phyloP scores from a whole-genome alignment of 176 grass and related monocot genomes.

The Aegilops sharonensis region DNA sequence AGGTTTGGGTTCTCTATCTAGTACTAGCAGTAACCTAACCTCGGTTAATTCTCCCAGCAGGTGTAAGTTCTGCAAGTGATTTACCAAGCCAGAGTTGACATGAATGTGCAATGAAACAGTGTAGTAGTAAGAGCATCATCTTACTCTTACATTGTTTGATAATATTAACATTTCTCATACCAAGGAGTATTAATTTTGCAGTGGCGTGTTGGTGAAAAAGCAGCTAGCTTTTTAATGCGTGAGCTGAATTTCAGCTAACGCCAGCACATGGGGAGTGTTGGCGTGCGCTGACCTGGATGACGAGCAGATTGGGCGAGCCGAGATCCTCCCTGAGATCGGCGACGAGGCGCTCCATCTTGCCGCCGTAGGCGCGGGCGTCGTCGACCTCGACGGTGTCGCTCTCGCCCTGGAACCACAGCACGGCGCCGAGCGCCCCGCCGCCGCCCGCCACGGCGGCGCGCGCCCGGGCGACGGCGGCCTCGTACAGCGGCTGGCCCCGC shows the following conservation, averaged over 20 bases:
- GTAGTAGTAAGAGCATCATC: neutral
- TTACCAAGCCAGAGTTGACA: neutral
- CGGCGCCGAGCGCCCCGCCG: slow-evolving; percentile 59
- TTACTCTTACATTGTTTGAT: neutral
- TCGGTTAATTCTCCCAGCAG: neutral
- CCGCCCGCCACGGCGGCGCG: slow-evolving; percentile 42
- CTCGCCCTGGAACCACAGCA: slow-evolving; percentile 97
- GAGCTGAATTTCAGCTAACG: neutral
- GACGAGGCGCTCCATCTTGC: slow-evolving; percentile 70
- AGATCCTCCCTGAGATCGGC: slow-evolving; percentile 72
- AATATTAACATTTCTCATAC: neutral
- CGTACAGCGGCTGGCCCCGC: slow-evolving; percentile 50
- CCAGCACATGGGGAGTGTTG: neutral
- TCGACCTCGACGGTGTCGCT: slow-evolving; percentile 65
- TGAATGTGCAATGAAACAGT: neutral
- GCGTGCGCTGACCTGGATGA: slow-evolving; percentile 65
- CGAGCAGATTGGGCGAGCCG: slow-evolving; percentile 51
- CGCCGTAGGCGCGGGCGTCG: slow-evolving; percentile 54
- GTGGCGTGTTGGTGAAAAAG: slow-evolving; percentile 1
- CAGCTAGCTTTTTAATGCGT: neutral
- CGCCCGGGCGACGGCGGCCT: slow-evolving; percentile 46
- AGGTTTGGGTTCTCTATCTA: too few species aligned
- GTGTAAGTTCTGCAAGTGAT: neutral
- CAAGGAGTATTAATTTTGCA: neutral
- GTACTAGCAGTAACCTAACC: too few species aligned